Evolutionary conservation across 1,284 basidiomycete species (phyloP).

Genomic region (Xanthoconium separans): DNA sequence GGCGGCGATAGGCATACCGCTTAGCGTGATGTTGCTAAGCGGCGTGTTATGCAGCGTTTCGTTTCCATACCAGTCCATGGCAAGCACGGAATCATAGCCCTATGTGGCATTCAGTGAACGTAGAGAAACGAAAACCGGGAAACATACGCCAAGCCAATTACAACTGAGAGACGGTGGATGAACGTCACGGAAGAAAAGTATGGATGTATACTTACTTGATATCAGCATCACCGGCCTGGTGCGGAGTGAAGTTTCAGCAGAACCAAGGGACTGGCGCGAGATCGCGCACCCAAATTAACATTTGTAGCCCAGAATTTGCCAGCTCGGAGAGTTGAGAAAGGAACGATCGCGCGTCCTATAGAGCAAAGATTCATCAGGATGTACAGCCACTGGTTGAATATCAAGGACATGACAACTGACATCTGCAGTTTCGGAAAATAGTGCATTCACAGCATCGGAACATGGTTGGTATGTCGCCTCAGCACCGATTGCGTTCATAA

Average conservation of each 20-base stretch:
- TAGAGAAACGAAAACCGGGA: background rate
- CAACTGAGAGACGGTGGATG: slow-evolving; percentile 39
- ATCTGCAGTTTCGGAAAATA: slow-evolving; percentile 42
- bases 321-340: slow-evolving; percentile 53
- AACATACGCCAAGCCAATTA: slow-evolving; percentile 57
- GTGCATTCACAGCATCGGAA: slow-evolving; percentile 36
- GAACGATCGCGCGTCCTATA: slow-evolving; percentile 52
- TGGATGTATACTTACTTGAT: slow-evolving; percentile 45
- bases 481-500: slow-evolving; percentile 51
- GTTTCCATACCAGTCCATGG: slow-evolving; percentile 65
- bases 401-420: slow-evolving; percentile 18
- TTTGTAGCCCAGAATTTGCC: slow-evolving; percentile 53
- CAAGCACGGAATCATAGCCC: slow-evolving; percentile 48
- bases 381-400: slow-evolving; percentile 10
- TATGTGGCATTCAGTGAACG: slow-evolving; percentile 4
- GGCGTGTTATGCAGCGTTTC: slow-evolving; percentile 45
- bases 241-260: background rate
- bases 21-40: slow-evolving; percentile 58
- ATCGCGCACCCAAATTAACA: slow-evolving; percentile 56
- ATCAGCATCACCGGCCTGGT: slow-evolving; percentile 62
- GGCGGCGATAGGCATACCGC: slow-evolving; percentile 50
- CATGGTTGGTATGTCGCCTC: slow-evolving; percentile 42
- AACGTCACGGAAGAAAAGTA: background rate
- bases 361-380: slow-evolving; percentile 2
- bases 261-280: background rate